Percentiles rank a stretch among this genome's conserved stretches.
Evolutionary conservation across 352 stramenopile species (phyloP).

Genomic region (Phytopythium litorale): DNA sequence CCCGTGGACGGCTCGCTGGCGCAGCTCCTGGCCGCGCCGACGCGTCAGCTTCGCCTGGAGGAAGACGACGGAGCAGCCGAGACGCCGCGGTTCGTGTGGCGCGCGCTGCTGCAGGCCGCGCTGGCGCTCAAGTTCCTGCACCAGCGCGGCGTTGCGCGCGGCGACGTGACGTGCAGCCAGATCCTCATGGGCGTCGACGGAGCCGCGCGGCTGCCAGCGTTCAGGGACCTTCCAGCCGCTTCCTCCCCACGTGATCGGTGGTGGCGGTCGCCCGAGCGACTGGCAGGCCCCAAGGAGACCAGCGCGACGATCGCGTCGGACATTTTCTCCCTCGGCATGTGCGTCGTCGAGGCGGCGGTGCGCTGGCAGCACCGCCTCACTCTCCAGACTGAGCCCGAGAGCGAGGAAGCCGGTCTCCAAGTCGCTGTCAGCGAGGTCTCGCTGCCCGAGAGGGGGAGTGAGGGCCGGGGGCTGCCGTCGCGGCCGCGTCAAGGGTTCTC

Average conservation of each 20-base stretch:
- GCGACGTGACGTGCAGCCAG: slow-evolving; percentile 20
- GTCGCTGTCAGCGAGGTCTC: neutral
- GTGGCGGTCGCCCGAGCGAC: slow-evolving; percentile 7
- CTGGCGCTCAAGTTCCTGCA: slow-evolving; percentile 21
- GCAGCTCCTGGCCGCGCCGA: neutral
- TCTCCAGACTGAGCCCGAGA: neutral
- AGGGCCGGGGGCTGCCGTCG: neutral
- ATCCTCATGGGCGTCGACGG: slow-evolving; percentile 13
- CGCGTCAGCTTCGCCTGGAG: neutral
- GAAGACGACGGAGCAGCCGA: neutral
- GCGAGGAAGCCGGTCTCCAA: neutral
- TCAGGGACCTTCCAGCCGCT: slow-evolving; percentile 6
- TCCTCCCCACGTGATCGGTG: neutral
- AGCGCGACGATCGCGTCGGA: slow-evolving; percentile 4
- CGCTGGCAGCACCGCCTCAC: neutral
- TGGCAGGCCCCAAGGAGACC: neutral
- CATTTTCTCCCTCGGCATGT: slow-evolving; percentile 11
- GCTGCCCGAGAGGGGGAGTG: neutral
- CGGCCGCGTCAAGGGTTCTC: neutral
- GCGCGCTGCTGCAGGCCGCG: slow-evolving; percentile 16
- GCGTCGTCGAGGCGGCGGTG: slow-evolving; percentile 6
- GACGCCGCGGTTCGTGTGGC: slow-evolving; percentile 10
- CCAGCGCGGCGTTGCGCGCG: slow-evolving; percentile 11
- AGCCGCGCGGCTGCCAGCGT: slow-evolving; percentile 14
- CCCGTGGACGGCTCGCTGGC: slow-evolving; percentile 6